Percentiles rank a stretch among this genome's conserved stretches.
These are phyloP conservation scores for Cyclotella sp. DNA, from an alignment of 108 stramenopile species.

Conservation along the genomic window DNA sequence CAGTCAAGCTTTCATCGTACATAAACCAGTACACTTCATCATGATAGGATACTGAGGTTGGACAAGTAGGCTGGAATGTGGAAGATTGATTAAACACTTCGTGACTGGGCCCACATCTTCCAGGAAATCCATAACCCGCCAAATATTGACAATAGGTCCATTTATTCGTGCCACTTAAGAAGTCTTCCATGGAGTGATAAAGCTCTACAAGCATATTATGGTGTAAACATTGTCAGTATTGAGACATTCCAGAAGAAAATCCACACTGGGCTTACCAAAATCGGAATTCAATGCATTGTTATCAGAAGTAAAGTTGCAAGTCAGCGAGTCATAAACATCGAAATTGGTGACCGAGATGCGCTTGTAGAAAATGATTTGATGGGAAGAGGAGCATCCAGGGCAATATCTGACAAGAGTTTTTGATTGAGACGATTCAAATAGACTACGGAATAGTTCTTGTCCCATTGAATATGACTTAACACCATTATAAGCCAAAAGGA, in stretches of 20 bases:
- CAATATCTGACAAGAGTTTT: constrained; percentile 21
- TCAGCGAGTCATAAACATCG: constrained; percentile 14
- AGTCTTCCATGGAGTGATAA: constrained; percentile 19
- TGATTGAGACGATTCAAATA: not conserved
- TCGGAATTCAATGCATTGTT: constrained; percentile 15
- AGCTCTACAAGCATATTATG: constrained; percentile 8
- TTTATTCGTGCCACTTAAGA: constrained; percentile 4
- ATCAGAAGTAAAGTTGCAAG: constrained; percentile 17
- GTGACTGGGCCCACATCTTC: not conserved
- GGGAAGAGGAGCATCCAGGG: constrained; percentile 14
- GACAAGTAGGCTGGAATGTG: not conserved
- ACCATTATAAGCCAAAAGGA: constrained; percentile 24
- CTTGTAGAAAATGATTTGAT: constrained; percentile 33
- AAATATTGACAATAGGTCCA: constrained; percentile 19
- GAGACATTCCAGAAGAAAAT: not conserved
- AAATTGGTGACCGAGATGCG: constrained; percentile 10
- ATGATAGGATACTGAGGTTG: not conserved
- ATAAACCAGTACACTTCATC: constrained; percentile 24
- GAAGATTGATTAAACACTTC: not conserved
- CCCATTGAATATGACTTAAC: constrained; percentile 9
- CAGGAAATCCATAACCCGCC: constrained; percentile 25
- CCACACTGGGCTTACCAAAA: constrained; percentile 27
- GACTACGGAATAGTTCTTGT: constrained; percentile 8
- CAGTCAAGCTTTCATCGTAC: not conserved
- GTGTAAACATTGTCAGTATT: too few relatives aligned